Conservation (phyloP, 495 filamentous ascomycete species). For the Chaetomium fimeti region DNA sequence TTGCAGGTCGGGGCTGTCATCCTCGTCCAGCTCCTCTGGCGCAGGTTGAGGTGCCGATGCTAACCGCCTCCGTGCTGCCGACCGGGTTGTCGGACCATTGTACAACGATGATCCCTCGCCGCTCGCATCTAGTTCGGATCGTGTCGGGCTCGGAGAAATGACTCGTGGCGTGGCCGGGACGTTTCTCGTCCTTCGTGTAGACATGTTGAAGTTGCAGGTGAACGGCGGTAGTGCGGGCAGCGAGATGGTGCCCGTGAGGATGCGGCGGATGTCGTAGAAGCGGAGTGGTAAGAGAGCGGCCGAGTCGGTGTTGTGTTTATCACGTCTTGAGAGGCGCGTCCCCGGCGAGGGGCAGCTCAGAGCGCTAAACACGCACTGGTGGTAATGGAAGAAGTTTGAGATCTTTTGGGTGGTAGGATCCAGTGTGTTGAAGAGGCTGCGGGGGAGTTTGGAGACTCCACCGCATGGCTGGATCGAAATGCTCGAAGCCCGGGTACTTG, state of each 20-base stretch:
- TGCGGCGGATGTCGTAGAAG: constrained; percentile 45
- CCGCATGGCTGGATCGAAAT: constrained; percentile 36
- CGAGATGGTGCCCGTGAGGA: constrained; percentile 52
- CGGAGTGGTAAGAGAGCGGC: constrained; percentile 45
- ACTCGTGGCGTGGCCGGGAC: constrained; percentile 47
- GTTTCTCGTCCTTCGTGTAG: constrained; percentile 27
- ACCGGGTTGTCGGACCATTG: constrained; percentile 62
- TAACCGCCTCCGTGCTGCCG: constrained; percentile 54
- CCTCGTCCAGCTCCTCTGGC: constrained; percentile 25
- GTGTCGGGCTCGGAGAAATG: constrained; percentile 66
- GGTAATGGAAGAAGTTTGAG: constrained; percentile 25
- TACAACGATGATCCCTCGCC: constrained; percentile 45
- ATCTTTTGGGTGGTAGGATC: constrained; percentile 43
- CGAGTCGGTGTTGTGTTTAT: constrained; percentile 45
- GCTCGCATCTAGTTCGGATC: constrained; percentile 52
- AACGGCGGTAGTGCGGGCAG: constrained; percentile 49
- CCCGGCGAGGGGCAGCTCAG: constrained; percentile 15
- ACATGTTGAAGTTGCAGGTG: constrained; percentile 39
- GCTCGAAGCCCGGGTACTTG: background rate
- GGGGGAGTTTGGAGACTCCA: constrained; percentile 40
- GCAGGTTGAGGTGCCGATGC: constrained; percentile 40
- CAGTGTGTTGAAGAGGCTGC: constrained; percentile 41
- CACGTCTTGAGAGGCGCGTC: constrained; percentile 48
- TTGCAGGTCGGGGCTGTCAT: constrained; percentile 42
- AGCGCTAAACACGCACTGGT: constrained; percentile 23